Evolutionary conservation across 345 rosid species (phyloP).

Genomic region (Dipteronia dyeriana): DNA sequence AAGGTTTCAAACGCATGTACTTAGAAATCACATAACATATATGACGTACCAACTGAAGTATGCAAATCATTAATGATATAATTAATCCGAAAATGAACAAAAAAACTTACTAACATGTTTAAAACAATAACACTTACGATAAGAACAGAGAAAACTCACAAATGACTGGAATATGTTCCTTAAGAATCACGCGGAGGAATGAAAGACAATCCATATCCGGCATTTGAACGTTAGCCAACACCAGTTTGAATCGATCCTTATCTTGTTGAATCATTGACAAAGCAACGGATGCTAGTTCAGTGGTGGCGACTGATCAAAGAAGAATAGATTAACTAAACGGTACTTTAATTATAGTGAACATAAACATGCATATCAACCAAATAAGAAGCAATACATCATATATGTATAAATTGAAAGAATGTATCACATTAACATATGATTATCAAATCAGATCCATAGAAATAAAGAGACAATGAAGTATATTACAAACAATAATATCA

Average conservation of each 20-base stretch:
- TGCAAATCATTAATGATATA: not conserved
- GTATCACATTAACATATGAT: too few relatives aligned
- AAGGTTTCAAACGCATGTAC: not conserved
- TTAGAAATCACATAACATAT: not conserved
- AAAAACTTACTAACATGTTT: not conserved
- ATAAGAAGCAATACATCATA: too few relatives aligned
- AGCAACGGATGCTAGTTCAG: constrained; percentile 29
- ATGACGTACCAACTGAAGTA: too few relatives aligned
- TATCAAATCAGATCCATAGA: not conserved
- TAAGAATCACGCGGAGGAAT: constrained; percentile 22
- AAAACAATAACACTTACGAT: too few relatives aligned
- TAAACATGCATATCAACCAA: not conserved
- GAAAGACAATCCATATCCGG: constrained; percentile 26
- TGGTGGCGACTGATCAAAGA: constrained; percentile 37
- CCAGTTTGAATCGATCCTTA: constrained; percentile 33
- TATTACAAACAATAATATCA: not conserved
- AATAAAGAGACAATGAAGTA: not conserved
- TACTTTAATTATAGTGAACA: not conserved
- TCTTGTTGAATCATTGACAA: constrained; percentile 31
- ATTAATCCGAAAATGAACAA: not conserved
- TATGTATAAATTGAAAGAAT: too few relatives aligned
- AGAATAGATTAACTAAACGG: not conserved
- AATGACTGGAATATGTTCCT: constrained; percentile 37
- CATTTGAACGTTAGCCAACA: constrained; percentile 39
- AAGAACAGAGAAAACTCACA: constrained; percentile 25